These are phyloP conservation scores for Caryopteris hybrid DNA, from an alignment of 305 asterid genomes.

Conservation along the genomic window DNA sequence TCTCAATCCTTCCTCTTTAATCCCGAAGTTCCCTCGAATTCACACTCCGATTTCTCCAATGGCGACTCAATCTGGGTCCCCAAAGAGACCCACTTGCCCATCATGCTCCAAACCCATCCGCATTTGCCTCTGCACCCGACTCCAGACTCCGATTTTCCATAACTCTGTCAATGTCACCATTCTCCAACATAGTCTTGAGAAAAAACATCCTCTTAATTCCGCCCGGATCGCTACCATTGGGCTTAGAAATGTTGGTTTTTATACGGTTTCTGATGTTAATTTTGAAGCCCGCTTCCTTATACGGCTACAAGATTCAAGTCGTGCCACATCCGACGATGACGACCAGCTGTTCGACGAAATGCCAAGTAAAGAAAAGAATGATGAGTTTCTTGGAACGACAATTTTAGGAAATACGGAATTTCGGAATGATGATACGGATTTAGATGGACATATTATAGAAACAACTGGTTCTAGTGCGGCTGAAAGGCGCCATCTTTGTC, in stretches of 20 bases:
- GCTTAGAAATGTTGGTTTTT: slow-evolving; percentile 39
- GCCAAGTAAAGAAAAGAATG: slow-evolving; percentile 14
- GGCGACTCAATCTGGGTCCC: slow-evolving; percentile 40
- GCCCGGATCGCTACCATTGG: slow-evolving; percentile 70
- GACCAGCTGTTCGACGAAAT: slow-evolving; percentile 32
- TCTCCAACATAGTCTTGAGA: slow-evolving; percentile 74
- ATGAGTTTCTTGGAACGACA: slow-evolving; percentile 6
- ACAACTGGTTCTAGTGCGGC: not conserved
- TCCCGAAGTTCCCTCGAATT: slow-evolving; percentile 16
- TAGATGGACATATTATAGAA: slow-evolving; percentile 4
- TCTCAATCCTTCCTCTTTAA: slow-evolving; percentile 21
- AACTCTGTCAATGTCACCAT: slow-evolving; percentile 67
- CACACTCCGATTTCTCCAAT: slow-evolving; percentile 30
- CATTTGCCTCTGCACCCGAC: slow-evolving; percentile 66
- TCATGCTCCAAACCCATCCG: slow-evolving; percentile 62
- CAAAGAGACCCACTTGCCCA: slow-evolving; percentile 64
- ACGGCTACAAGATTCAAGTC: slow-evolving; percentile 19
- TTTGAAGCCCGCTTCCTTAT: slow-evolving; percentile 48
- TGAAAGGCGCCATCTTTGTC: slow-evolving; percentile 3
- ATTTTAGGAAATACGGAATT: not conserved
- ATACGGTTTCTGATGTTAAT: slow-evolving; percentile 61
- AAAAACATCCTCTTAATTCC: slow-evolving; percentile 76
- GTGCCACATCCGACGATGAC: slow-evolving; percentile 13
- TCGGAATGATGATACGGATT: not conserved
- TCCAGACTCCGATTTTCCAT: slow-evolving; percentile 40